Conservation (phyloP, 257 asterid genomes). For the Solanum raphanifolium region DNA sequence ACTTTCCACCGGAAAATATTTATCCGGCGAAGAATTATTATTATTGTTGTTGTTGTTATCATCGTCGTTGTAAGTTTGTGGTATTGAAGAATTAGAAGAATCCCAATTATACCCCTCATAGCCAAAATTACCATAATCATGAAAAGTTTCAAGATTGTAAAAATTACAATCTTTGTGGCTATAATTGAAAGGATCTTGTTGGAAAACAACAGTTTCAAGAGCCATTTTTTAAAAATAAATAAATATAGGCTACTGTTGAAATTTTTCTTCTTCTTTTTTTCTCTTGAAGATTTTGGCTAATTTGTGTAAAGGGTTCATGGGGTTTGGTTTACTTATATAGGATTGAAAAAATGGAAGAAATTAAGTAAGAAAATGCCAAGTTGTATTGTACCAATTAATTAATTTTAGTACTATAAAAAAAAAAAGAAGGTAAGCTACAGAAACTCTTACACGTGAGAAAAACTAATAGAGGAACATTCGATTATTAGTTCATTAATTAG, state of each 20-base stretch:
- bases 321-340: constrained; percentile 28
- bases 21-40: constrained; percentile 21
- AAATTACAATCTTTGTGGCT: constrained; percentile 13
- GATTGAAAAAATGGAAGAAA: not conserved
- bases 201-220: constrained; percentile 39
- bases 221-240: constrained; percentile 22
- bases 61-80: not conserved
- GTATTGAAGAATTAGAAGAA: not conserved
- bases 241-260: not conserved
- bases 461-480: not conserved
- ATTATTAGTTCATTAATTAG: not conserved
- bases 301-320: not conserved
- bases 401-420: not conserved
- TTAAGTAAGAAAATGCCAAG: constrained; percentile 11
- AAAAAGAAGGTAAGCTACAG: constrained; percentile 3
- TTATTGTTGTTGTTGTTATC: not conserved
- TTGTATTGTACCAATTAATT: constrained; percentile 23
- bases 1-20: not conserved
- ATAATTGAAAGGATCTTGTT: constrained; percentile 41
- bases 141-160: constrained; percentile 1
- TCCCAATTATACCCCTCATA: not conserved
- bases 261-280: not conserved
- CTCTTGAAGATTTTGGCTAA: not conserved
- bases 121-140: not conserved
- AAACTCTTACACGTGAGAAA: constrained; percentile 34